Evolutionary conservation across 2,329 filamentous ascomycete species (phyloP), one percentile per base, ranked within the genome.

Genomic region (Ophiostoma perfectum): DNA sequence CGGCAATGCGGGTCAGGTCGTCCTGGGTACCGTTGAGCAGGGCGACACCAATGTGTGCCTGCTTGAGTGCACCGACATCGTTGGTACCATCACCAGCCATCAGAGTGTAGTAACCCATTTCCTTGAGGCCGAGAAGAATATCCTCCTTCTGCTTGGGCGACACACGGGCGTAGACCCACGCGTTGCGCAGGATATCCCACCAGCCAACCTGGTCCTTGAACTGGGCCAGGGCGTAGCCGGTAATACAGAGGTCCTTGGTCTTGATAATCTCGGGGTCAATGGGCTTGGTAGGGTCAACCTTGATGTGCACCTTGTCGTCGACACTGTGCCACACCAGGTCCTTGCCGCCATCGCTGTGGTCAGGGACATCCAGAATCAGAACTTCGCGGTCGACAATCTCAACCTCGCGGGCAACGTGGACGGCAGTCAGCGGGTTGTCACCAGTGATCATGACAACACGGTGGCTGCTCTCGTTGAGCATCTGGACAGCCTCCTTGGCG

Each of bases 71-170:
- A 72, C 95, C 95, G 68, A 99, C 95, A 76, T 99, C 95, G 78
- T 99, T 99, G 68, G 95, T 99, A 72, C 95, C 95, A 75, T 99
- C 95, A 78, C 95, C 95, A 74, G 93, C 96, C 95, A 99, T 99
- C 71, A 99, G 86, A 42, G 95, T 99, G 70, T 95, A 97, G 81
- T 99, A 99, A 65, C 95, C 95, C 81, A 92, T 91, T 75, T 97
- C 93, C 81, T 97, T 97, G 71, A 98, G 86, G 49, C 95, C 95
- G 36, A 97, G 86, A n/a, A 99, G 84, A 75, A 99, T 98, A 67
- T 98, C 93, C 78, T 99, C 95, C 82, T 99, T 99, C 76, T 99
- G 95, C 83, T 97, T 97, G 8, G 95, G 95, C 1, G 95, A 99
- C 9, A 99, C 95, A 75, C 95, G 92, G 73, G 95, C 95, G 76